Evolutionary conservation across 257 asterid genomes (phyloP).

Genomic region (Henckelia pumila): DNA sequence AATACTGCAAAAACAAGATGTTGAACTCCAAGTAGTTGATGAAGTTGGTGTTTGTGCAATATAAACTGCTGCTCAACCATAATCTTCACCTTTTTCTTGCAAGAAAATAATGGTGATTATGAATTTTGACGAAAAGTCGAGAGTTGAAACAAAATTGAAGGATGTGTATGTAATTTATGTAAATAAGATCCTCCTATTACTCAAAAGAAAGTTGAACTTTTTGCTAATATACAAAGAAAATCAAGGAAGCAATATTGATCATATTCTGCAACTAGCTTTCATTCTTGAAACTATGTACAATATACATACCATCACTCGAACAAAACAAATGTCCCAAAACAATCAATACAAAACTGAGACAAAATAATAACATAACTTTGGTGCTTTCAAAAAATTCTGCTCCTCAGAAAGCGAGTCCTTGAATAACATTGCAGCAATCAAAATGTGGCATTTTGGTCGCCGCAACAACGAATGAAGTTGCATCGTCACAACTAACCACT

Average conservation of each 20-base stretch:
- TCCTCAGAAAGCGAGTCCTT: not conserved
- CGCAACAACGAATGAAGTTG: not conserved
- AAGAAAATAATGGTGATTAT: not conserved
- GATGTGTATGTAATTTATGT: not conserved
- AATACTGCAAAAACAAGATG: not conserved
- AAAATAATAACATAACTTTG: slow-evolving; percentile 15
- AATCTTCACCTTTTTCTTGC: not conserved
- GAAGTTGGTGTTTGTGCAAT: not conserved
- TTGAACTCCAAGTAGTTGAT: not conserved
- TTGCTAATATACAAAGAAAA: not conserved
- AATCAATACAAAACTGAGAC: slow-evolving; percentile 16
- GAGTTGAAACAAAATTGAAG: not conserved
- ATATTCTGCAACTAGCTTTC: not conserved
- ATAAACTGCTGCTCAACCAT: not conserved
- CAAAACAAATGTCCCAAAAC: slow-evolving; percentile 16
- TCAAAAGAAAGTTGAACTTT: no score
- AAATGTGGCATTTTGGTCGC: not conserved
- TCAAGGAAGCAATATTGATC: not conserved
- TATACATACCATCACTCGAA: slow-evolving; percentile 24
- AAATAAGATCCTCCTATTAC: not conserved
- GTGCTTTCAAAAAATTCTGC: not conserved
- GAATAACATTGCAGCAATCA: no score
- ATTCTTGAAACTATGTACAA: slow-evolving; percentile 27
- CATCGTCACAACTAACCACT: not conserved
- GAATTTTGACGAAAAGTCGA: not conserved